Percentiles rank a stretch among this genome's conserved stretches.
Evolutionary conservation across 306 rosid species (phyloP).

Genomic region (Citrullus amarus): DNA sequence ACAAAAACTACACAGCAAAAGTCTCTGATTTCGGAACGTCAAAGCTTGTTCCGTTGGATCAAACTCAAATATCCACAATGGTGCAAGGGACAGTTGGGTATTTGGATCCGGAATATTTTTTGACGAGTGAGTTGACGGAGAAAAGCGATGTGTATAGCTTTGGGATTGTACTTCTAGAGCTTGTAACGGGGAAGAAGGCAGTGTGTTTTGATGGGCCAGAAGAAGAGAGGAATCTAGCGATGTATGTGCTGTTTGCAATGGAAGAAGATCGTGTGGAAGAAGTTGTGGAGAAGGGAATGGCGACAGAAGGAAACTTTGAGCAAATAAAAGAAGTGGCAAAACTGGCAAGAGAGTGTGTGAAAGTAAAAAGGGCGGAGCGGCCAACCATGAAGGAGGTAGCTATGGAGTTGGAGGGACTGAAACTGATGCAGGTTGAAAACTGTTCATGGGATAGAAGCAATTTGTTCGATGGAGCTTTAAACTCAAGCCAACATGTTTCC

Average conservation of each 20-base stretch:
- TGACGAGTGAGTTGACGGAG: slow-evolving; percentile 15
- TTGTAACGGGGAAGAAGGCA: slow-evolving; percentile 29
- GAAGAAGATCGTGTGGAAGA: slow-evolving; percentile 19
- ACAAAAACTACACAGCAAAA: slow-evolving; percentile 16
- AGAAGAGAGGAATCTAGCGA: slow-evolving; percentile 19
- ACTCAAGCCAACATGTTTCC: no score
- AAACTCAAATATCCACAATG: slow-evolving; percentile 15
- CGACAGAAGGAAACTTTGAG: slow-evolving; percentile 1
- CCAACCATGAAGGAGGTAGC: slow-evolving; percentile 51
- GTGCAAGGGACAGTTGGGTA: slow-evolving; percentile 43
- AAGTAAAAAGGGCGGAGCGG: slow-evolving; percentile 31
- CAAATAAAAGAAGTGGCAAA: slow-evolving; percentile 25
- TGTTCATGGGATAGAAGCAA: slow-evolving; percentile 6
- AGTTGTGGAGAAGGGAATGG: slow-evolving; percentile 14
- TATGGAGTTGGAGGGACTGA: slow-evolving; percentile 26
- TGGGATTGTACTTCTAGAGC: slow-evolving; percentile 35
- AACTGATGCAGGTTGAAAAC: neutral
- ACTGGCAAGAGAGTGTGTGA: slow-evolving; percentile 21
- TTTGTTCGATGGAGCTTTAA: neutral
- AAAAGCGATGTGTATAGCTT: slow-evolving; percentile 44
- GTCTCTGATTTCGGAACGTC: slow-evolving; percentile 41
- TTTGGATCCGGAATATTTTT: slow-evolving; percentile 28
- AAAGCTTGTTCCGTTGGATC: slow-evolving; percentile 26
- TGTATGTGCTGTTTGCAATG: slow-evolving; percentile 19
- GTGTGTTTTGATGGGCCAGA: slow-evolving; percentile 8